These are phyloP conservation scores for Hypoxylon cercidicola DNA, from an alignment of 495 filamentous ascomycete species.

Conservation along the genomic window DNA sequence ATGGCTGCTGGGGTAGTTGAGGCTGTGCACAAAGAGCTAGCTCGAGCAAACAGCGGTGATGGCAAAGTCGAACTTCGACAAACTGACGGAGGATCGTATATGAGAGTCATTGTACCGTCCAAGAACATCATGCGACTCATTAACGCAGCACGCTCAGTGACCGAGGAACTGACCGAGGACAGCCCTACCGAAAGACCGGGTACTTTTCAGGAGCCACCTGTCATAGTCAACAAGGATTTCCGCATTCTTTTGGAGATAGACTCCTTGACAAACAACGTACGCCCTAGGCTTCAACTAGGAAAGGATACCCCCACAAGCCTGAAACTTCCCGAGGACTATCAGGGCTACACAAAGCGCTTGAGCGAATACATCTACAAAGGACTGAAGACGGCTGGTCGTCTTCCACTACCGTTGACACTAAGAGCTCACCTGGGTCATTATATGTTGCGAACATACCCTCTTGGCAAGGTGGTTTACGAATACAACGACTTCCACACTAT, in stretches of 20 bases:
- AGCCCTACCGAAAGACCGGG: background rate
- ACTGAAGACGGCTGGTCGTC: constrained; percentile 37
- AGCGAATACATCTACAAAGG: constrained; percentile 29
- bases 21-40: constrained; percentile 39
- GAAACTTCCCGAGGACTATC: background rate
- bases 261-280: constrained; percentile 3
- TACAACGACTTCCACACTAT: constrained; percentile 64
- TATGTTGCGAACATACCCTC: constrained; percentile 57
- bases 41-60: constrained; percentile 3
- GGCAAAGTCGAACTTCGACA: constrained; percentile 23
- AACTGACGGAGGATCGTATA: constrained; percentile 10
- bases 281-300: constrained; percentile 15
- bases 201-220: constrained; percentile 41
- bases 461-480: constrained; percentile 48
- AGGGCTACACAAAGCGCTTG: constrained; percentile 30
- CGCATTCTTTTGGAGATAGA: constrained; percentile 28
- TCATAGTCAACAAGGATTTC: constrained; percentile 4
- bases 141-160: constrained; percentile 39
- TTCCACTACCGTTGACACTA: constrained; percentile 58
- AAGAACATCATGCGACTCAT: constrained; percentile 25
- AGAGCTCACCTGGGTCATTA: constrained; percentile 67
- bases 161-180: constrained; percentile 38
- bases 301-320: background rate
- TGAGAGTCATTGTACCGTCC: constrained; percentile 23
- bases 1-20: constrained; percentile 27